Evolutionary conservation across 306 rosid species (phyloP).

Genomic region (Cucurbita ficifolia): DNA sequence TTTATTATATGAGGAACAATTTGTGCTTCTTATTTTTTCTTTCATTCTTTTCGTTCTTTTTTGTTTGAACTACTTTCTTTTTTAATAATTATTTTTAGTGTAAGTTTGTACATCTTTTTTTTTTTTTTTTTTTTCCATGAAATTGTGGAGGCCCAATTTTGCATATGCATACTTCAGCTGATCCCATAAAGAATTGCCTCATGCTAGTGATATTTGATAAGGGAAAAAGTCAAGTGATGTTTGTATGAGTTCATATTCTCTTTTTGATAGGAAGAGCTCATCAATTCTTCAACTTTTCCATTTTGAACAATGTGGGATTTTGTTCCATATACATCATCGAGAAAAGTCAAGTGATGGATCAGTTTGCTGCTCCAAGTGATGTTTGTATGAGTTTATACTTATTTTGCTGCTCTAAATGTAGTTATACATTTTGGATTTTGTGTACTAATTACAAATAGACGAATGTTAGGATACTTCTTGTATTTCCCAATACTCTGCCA

Average conservation of each 20-base stretch:
- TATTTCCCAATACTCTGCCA: background rate
- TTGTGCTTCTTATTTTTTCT: background rate
- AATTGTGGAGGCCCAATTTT: background rate
- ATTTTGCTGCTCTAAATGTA: background rate
- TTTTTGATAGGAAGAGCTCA: background rate
- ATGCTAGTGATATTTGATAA: background rate
- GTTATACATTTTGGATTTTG: background rate
- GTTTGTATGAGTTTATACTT: background rate
- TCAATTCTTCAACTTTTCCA: background rate
- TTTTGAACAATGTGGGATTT: background rate
- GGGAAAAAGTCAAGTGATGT: background rate
- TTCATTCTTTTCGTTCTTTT: background rate
- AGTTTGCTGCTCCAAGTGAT: background rate
- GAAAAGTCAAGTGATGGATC: background rate
- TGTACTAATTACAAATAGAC: background rate
- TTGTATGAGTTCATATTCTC: background rate
- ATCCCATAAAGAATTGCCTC: background rate
- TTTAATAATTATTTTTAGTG: background rate
- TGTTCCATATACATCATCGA: background rate
- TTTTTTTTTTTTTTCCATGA: background rate
- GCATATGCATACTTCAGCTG: background rate
- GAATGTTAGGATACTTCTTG: background rate
- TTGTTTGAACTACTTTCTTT: background rate
- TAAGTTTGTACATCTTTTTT: background rate
- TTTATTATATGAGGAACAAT: background rate